phyloP scores from a whole-genome alignment of 495 filamentous ascomycete species.

The Evernia prunastri region DNA sequence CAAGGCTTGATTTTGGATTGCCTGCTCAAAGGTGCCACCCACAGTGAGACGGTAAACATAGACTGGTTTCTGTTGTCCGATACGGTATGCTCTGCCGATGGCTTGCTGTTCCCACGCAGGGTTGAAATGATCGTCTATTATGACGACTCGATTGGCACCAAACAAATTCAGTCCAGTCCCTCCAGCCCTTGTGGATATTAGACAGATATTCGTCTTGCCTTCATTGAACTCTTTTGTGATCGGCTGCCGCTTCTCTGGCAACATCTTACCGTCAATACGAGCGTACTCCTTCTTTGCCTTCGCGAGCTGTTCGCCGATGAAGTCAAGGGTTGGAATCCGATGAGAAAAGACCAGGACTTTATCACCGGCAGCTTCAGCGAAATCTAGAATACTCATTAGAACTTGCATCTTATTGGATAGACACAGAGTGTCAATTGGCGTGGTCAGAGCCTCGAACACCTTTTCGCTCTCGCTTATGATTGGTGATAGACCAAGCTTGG shows the following conservation, averaged over 20 bases:
- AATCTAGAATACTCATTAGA: conserved; percentile 57
- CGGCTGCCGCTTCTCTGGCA: conserved; percentile 48
- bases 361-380: conserved; percentile 54
- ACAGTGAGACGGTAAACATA: conserved; percentile 81
- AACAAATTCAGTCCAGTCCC: conserved; percentile 77
- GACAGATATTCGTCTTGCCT: conserved; percentile 46
- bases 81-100: conserved; percentile 77
- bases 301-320: conserved; percentile 52
- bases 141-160: conserved; percentile 80
- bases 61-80: conserved; percentile 77
- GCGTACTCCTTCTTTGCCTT: conserved; percentile 37
- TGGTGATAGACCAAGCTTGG: conserved; percentile 31
- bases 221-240: conserved; percentile 62
- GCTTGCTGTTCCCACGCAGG: conserved; percentile 83
- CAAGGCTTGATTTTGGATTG: conserved; percentile 59
- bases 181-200: conserved; percentile 79
- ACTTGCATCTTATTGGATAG: conserved; percentile 62
- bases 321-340: conserved; percentile 60
- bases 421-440: conserved; percentile 33
- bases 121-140: conserved; percentile 79
- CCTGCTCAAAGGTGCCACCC: conserved; percentile 73
- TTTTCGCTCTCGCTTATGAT: conserved; percentile 28
- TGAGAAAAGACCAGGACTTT: conserved; percentile 75
- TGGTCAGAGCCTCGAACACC: conserved; percentile 30
- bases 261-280: conserved; percentile 61